Base-by-base conservation (phyloP, 1,139 yeast species). In the Blastobotrys illinoisensis region DNA sequence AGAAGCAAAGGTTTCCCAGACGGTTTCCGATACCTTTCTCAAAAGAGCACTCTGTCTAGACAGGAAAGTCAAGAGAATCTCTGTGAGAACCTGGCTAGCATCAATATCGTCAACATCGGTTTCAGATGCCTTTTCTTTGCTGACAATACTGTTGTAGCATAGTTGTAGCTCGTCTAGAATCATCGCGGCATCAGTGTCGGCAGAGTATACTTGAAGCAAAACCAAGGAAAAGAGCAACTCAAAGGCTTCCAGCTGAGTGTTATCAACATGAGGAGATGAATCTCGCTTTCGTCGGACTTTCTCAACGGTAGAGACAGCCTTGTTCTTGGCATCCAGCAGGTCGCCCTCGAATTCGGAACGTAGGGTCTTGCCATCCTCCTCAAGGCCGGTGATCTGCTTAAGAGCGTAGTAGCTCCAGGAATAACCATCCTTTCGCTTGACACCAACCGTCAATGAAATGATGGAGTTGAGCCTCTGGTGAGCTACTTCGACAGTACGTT, bases 171-270 rank as follows among this genome's bases (percentile, higher is more conserved):
- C 99, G 44, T 83, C 85, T 46, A 90, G 75, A 20, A 89, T 85
- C 32, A 82, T 76, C 3, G 86, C 82, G 0, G 96, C 86, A 59
- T 91, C 98, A 2, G 76, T 66, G 53, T 80, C 83, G 18, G 93
- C 95, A 59, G 84, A 74, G 65, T 85, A 90, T 46, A 91, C 76
- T 67, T 90, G 97, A 24, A 93, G 69, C 48, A 90, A 71, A 2
- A 86, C 86, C 79, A 88, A 81, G 0, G 97, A 86, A 56, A 88
- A 82, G 50, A 93, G 73, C 48, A 88, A 73, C 67, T 89, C 95
- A 65, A 87, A 85, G n/a, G 79, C 82, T 48, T 71, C 64, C 6
- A 78, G 63, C 53, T 77, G 77, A 1, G 76, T 64, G 36, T 68
- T 68, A 55, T 74, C 77, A 1, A 70, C 69, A 53, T 73, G 78